Base-by-base conservation (phyloP, 2,329 filamentous ascomycete genomes). In the Trichoderma semiorbis region DNA sequence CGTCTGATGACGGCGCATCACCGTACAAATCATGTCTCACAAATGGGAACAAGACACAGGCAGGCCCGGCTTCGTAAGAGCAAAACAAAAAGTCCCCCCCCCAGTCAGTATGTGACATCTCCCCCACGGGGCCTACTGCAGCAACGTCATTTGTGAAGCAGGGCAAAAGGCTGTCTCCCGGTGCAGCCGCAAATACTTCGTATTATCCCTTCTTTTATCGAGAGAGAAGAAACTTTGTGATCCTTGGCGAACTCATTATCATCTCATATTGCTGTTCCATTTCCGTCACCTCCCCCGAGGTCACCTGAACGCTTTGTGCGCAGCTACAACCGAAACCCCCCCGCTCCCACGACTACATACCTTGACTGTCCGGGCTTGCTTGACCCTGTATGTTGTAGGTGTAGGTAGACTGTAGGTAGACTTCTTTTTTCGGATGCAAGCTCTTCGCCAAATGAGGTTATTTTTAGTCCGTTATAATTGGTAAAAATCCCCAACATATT, bases 111-210 rank as follows among this genome's bases (percentile, higher is more conserved):
- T 43, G 55, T 36, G 58, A 69, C 24, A 69, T 34, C 18, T 50
- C 68, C 68, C 68, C 43, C 68, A 36, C 39, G 68, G 60, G 68
- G 30, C 68, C 60, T 64, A 60, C 58, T 12, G 58, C 43, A 3
- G 28, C n/a, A 36, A 70, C 67, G 67, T 70, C 67, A 70, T 70
- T 55, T 55, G 43, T 63, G 43, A 62, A 55, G 58, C 67, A 63
- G 47, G 67, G 43, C 36, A 26, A 32, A 60, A n/a, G 14, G 28
- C 47, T 18, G 47, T 39, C 14, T 39, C 55, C 39, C 66, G 66
- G 57, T 53, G 57, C 39, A 62, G 66, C 66, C 66, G 39, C 57
- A 69, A 28, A 53, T 12, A 36, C n/a, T 60, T 69, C 57, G 66
- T 62, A 61, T 62, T 69, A 43, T 24, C 36, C 28, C 32, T 53